Evolutionary conservation across 257 asterid species (phyloP).

Genomic region (Solanum megistacrolobum): DNA sequence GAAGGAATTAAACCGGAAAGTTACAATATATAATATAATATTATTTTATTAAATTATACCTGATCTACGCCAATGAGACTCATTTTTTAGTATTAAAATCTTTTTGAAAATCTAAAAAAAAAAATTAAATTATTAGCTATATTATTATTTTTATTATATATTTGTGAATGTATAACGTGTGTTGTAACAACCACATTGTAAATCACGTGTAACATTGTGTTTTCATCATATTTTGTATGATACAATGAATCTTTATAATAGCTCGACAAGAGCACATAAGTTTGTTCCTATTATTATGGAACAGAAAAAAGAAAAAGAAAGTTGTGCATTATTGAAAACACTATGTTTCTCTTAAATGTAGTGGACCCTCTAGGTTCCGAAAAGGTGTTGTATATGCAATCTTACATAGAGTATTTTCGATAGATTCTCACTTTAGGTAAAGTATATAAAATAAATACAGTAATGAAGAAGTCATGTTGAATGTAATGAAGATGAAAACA

Average conservation of each 20-base stretch:
- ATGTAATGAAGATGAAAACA: background rate
- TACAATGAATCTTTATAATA: background rate
- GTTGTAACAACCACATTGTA: background rate
- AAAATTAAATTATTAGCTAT: too few species aligned
- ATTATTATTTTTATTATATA: background rate
- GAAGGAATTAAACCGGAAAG: too few species aligned
- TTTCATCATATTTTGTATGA: background rate
- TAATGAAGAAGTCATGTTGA: background rate
- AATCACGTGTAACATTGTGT: background rate
- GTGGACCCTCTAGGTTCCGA: background rate
- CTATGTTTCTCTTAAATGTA: background rate
- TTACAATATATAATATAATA: too few species aligned
- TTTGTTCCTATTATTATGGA: background rate
- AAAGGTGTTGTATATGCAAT: too few species aligned
- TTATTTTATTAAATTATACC: too few species aligned
- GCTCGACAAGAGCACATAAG: background rate
- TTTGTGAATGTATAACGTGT: background rate
- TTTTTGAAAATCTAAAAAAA: too few species aligned
- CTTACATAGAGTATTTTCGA: too few species aligned
- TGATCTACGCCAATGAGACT: background rate
- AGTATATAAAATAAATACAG: background rate
- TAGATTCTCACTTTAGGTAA: too few species aligned
- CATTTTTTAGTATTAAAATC: background rate
- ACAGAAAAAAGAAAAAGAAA: background rate
- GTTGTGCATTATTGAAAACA: background rate